Evolutionary conservation across 1,284 basidiomycete species (phyloP).

Genomic region (Apiotrichum domesticum): DNA sequence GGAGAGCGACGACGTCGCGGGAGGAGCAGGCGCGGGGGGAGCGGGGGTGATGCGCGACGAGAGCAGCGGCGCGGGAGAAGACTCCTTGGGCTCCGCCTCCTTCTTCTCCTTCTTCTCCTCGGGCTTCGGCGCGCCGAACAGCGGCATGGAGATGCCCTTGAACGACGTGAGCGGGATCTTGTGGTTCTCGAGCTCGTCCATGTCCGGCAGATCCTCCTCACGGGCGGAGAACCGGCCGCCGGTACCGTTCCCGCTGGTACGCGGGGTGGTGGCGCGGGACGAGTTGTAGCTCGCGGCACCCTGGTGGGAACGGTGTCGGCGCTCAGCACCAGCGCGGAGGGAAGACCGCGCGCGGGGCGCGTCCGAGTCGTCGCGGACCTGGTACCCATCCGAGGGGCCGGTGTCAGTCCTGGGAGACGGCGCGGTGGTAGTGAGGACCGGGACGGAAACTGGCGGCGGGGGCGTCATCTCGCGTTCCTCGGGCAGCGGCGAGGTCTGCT

Average conservation of each 20-base stretch:
- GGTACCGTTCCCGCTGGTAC: constrained; percentile 13
- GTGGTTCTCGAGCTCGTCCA: constrained; percentile 40
- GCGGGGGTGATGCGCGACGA: constrained; percentile 13
- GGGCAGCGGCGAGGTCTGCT: constrained; percentile 6
- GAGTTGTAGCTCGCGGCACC: constrained; percentile 31
- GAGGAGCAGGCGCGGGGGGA: constrained; percentile 5
- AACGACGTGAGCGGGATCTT: constrained; percentile 39
- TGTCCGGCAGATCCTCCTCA: constrained; percentile 44
- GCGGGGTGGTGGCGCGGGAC: constrained; percentile 33
- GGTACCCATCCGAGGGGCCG: constrained; percentile 14
- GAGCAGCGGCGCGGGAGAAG: constrained; percentile 7
- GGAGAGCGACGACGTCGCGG: constrained; percentile 9
- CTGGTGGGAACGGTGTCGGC: constrained; percentile 35
- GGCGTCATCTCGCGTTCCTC: constrained; percentile 31
- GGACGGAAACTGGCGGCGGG: constrained; percentile 20
- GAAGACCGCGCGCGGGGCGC: constrained; percentile 32
- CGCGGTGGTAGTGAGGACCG: constrained; percentile 37
- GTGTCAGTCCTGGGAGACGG: constrained; percentile 30
- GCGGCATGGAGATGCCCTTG: constrained; percentile 32
- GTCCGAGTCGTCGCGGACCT: constrained; percentile 26
- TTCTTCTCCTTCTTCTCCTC: constrained; percentile 1
- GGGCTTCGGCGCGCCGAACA: constrained; percentile 5
- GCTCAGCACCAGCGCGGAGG: constrained; percentile 34
- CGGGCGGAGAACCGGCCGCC: constrained; percentile 41
- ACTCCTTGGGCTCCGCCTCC: not conserved